These are phyloP conservation scores for Porcisia deanei DNA, from an alignment of 208 protist species.

Conservation along the genomic window DNA sequence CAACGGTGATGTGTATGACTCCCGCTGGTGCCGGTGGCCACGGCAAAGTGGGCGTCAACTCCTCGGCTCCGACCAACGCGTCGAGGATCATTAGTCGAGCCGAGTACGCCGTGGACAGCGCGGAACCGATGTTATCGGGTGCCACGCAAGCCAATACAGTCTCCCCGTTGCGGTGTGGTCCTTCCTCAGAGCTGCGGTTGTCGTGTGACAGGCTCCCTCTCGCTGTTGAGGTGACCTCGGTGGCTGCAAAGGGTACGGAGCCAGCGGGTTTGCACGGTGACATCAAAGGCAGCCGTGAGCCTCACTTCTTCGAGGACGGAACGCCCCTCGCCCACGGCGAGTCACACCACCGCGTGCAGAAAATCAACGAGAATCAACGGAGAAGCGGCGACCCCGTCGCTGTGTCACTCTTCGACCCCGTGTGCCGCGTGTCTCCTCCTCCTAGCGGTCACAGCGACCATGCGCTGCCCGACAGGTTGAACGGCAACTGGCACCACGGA, in stretches of 20 bases:
- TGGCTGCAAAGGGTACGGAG: neutral
- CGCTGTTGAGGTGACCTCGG: neutral
- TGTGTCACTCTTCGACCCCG: neutral
- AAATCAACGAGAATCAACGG: neutral
- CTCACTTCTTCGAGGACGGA: neutral
- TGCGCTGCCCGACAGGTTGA: neutral
- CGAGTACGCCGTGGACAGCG: neutral
- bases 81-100: neutral
- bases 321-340: constrained; percentile 2
- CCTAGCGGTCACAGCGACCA: constrained; percentile 13
- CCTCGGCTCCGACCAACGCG: neutral
- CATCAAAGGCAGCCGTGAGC: neutral
- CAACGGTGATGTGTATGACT: neutral
- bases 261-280: neutral
- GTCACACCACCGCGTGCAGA: neutral
- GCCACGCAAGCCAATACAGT: neutral
- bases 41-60: neutral
- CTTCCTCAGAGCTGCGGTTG: neutral
- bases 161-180: neutral
- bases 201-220: neutral
- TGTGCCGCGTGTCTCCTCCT: neutral
- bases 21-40: neutral
- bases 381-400: neutral
- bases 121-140: neutral
- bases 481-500: neutral